phyloP scores from a whole-genome alignment of 1,284 basidiomycete genomes.

The Phylloporus sp. region DNA sequence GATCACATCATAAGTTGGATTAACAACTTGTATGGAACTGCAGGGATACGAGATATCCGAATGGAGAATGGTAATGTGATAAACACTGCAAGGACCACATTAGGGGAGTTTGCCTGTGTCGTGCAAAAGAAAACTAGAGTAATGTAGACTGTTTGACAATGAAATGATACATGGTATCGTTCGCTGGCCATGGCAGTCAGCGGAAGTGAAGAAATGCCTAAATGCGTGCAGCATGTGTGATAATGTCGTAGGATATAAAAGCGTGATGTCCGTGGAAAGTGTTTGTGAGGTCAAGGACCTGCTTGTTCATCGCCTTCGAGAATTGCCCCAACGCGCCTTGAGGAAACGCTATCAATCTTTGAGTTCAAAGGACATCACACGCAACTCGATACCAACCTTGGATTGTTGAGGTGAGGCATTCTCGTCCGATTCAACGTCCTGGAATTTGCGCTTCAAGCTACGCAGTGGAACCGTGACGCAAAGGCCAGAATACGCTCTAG shows the following conservation, averaged over 20 bases:
- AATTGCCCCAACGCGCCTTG: too few relatives aligned
- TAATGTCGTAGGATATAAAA: neutral
- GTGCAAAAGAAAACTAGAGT: slow-evolving; percentile 5
- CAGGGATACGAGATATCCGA: neutral
- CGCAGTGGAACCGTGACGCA: too few relatives aligned
- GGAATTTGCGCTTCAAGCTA: too few relatives aligned
- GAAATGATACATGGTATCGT: neutral
- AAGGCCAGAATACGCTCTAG: too few relatives aligned
- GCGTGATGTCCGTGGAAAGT: slow-evolving; percentile 14
- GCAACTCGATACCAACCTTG: too few relatives aligned
- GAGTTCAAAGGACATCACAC: too few relatives aligned
- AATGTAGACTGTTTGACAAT: slow-evolving; percentile 12
- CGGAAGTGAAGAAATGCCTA: neutral
- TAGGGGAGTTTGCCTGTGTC: slow-evolving; percentile 13
- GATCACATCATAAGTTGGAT: too few relatives aligned
- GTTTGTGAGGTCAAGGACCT: too few relatives aligned
- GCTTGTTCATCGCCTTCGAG: too few relatives aligned
- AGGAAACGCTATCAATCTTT: too few relatives aligned
- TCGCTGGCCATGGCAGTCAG: slow-evolving; percentile 13
- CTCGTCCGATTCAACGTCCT: too few relatives aligned
- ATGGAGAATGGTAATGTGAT: slow-evolving; percentile 12
- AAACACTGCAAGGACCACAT: slow-evolving; percentile 10
- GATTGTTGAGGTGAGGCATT: too few relatives aligned
- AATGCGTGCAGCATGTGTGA: neutral
- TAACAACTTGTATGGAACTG: neutral